Percentiles rank a stretch among this genome's conserved stretches.
phyloP scores from a whole-genome alignment of 108 stramenopile species.

The Fragilaria radians region DNA sequence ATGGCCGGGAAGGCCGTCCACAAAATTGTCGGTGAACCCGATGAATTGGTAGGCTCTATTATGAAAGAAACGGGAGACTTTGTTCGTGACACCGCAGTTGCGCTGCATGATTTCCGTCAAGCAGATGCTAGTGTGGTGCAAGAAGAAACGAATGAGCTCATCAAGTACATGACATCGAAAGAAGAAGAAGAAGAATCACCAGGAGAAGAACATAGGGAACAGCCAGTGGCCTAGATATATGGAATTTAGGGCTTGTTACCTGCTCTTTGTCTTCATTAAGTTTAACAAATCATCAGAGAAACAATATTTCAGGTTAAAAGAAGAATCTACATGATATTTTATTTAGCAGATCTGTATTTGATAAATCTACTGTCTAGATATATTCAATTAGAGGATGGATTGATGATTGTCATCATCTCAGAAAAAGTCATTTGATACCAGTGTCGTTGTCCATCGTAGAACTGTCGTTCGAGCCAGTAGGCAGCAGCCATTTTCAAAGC shows the following conservation, averaged over 20 bases:
- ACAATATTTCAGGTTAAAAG: too few species aligned
- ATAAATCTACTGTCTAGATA: too few species aligned
- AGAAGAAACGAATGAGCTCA: background rate
- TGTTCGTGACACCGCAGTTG: conserved; percentile 46
- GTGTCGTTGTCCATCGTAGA: conserved; percentile 9
- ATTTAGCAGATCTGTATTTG: too few species aligned
- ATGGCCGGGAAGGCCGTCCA: conserved; percentile 39
- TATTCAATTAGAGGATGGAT: too few species aligned
- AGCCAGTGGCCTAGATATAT: too few species aligned
- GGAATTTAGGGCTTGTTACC: too few species aligned
- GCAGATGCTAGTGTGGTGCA: background rate
- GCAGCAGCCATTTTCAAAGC: conserved; percentile 40
- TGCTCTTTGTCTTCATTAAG: too few species aligned
- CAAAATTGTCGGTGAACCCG: conserved; percentile 45
- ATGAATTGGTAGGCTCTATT: conserved; percentile 13
- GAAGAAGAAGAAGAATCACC: background rate
- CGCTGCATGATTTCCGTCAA: conserved; percentile 23
- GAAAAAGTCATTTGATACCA: conserved; percentile 16
- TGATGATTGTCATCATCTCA: too few species aligned
- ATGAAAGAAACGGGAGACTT: conserved; percentile 31
- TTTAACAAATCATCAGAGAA: too few species aligned
- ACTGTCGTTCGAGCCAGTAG: conserved; percentile 38
- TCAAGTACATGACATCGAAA: background rate
- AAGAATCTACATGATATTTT: too few species aligned
- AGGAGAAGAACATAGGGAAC: too few species aligned